Evolutionary conservation across 2,329 filamentous ascomycete species (phyloP), one percentile per base, ranked within the genome.

Genomic region (Amauroascus verrucosus): DNA sequence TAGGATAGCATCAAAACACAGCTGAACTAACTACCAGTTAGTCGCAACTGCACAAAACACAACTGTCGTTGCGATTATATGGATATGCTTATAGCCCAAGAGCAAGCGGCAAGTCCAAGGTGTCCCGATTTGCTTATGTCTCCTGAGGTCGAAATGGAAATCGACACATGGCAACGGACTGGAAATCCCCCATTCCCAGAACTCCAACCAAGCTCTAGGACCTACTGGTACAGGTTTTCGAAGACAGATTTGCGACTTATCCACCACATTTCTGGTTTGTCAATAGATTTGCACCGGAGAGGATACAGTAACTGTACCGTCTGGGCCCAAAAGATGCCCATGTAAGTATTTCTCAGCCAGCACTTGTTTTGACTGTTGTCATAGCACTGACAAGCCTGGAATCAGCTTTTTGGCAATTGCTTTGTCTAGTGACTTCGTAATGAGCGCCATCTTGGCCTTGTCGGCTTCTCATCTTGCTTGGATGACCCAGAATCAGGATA

Each of bases 41-140:
- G 90, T 75, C 88, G 88, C 65, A 98, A 98, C 72, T 98, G 93
- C 73, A 96, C 91, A 57, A 98, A 97, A 74, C 93, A 98, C 74
- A 95, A 96, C 75, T 93, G 94, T 64, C 86, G 90, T 65, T 98
- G 93, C 72, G 93, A 95, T 63, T 98, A 97, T 75, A 94, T 95
- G 78, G 90, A 97, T 67, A 83, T 84, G 65, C 81, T 86, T 57
- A 71, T 73, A 48, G 49, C 64, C 46, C 77, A 79, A 59, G 77
- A 77, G 58, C 73, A 71, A 54, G 67, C 72, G 50, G 70, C 70
- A 55, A 72, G 75, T 57, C 74, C 76, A 44, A 75, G 77, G 58
- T 72, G 76, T 57, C 75, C 79, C 18, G 77, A 82, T 61, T 79
- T 97, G 51, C 81, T 93, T 67, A 94, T 90, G 83, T 90, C 86